Percentiles rank a stretch among this genome's conserved stretches.
Conservation (phyloP, 495 filamentous ascomycete species). For the Hypoxylon lienhwacheense region DNA sequence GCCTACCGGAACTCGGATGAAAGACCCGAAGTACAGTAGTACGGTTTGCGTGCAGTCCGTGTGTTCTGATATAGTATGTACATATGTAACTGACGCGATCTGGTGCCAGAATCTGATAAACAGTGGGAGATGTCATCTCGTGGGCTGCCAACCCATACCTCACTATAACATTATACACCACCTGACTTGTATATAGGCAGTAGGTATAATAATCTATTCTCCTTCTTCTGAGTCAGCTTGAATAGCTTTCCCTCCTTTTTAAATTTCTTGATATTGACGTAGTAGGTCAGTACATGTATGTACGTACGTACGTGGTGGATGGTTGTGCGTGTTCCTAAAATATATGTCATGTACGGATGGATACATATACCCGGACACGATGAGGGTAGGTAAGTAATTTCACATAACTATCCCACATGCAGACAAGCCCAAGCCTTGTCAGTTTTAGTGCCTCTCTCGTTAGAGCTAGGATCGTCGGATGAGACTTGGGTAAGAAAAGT, state of each 20-base stretch:
- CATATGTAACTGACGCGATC: conserved; percentile 26
- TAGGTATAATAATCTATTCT: too few relatives aligned
- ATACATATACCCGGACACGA: too few relatives aligned
- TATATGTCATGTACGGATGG: conserved; percentile 8
- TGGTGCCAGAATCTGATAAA: conserved; percentile 29
- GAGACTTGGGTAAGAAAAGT: conserved; percentile 1
- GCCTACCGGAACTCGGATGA: conserved; percentile 29
- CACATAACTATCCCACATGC: neutral
- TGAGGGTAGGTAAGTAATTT: too few relatives aligned
- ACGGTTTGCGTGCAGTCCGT: conserved; percentile 25
- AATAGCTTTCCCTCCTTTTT: neutral
- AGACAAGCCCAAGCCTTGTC: conserved; percentile 20
- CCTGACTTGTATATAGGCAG: too few relatives aligned
- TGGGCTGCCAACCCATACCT: conserved; percentile 1
- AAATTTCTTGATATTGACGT: too few relatives aligned
- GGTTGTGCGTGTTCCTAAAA: conserved; percentile 4
- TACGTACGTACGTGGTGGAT: too few relatives aligned
- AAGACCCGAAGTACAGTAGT: conserved; percentile 19
- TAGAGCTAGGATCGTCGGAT: conserved; percentile 26
- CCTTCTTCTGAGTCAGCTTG: conserved; percentile 10
- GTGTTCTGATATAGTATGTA: conserved; percentile 1
- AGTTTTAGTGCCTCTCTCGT: conserved; percentile 29
- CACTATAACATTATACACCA: too few relatives aligned
- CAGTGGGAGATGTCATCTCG: conserved; percentile 5
- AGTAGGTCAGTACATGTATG: too few relatives aligned